Evolutionary conservation across 1,284 basidiomycete genomes (phyloP).

Genomic region (Boletellus deceptivus): DNA sequence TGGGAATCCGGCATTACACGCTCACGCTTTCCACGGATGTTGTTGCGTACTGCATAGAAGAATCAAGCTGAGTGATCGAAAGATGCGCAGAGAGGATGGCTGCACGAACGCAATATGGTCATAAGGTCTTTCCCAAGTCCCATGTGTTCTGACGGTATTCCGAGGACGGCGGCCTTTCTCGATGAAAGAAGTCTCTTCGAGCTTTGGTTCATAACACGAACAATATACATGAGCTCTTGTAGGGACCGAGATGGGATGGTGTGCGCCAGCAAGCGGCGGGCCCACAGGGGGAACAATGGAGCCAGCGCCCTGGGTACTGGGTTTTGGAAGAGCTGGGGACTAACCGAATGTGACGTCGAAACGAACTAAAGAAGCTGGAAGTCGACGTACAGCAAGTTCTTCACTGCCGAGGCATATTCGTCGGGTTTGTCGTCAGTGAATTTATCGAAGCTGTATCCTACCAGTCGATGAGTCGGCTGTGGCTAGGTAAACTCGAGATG

Average conservation of each 20-base stretch:
- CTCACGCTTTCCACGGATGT: constrained; percentile 6
- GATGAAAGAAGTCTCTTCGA: constrained; percentile 38
- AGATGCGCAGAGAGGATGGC: background rate
- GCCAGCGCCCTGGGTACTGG: constrained; percentile 33
- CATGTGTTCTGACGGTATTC: constrained; percentile 29
- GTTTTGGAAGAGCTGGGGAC: constrained; percentile 37
- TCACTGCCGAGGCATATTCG: constrained; percentile 31
- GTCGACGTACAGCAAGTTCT: constrained; percentile 37
- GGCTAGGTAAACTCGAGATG: background rate
- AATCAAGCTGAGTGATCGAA: constrained; percentile 27
- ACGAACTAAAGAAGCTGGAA: constrained; percentile 24
- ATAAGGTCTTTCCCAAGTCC: background rate
- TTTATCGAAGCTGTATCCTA: constrained; percentile 36
- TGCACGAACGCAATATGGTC: constrained; percentile 3
- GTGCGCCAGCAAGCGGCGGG: constrained; percentile 43
- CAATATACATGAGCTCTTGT: constrained; percentile 43
- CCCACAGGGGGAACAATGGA: constrained; percentile 37
- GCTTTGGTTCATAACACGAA: constrained; percentile 45
- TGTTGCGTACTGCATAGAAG: constrained; percentile 15
- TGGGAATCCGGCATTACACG: background rate
- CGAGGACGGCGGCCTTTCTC: constrained; percentile 32
- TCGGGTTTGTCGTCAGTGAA: constrained; percentile 40
- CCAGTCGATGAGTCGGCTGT: constrained; percentile 43
- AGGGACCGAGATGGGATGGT: constrained; percentile 38
- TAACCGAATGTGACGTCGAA: constrained; percentile 27